Base-by-base conservation (phyloP, 2,329 filamentous ascomycete species). In the Xylaria sp. region DNA sequence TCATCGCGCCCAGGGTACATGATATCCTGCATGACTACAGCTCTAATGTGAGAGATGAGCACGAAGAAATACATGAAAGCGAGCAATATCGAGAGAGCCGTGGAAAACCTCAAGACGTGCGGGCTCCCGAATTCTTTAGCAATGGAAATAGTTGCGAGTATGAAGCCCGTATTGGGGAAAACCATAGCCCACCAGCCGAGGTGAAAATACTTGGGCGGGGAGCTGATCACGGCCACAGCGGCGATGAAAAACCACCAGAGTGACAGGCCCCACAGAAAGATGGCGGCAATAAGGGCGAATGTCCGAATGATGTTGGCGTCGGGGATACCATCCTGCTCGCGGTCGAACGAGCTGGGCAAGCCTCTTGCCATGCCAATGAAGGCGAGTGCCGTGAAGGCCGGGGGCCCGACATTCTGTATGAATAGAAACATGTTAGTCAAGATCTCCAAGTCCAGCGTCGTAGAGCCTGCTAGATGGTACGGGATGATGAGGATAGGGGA, bases 351-450 rank as follows among this genome's bases (percentile, higher is more conserved):
- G 43, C 78, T 75, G 6, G 83, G 82, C 3, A 87, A 73, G 8
- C 81, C 81, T 46, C 83, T 80, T 0, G 88, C 82, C 83, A 91
- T 88, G 48, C 88, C 88, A 37, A 92, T 84, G 40, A 91, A 79
- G 0, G 89, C 89, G 13, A 91, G 78, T 1, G 85, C 86, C 0
- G 89, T 92, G 77, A 91, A 92, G 1, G 87, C 83, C 0, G 89
- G 88, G 1, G 90, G 88, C 0, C 90, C 90, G n/a, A 91, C 89
- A 62, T 87, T 88, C n/a, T n/a, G n/a, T n/a, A n/a, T n/a, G n/a
- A n/a, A n/a, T n/a, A n/a, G n/a, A n/a, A n/a, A n/a, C n/a, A n/a
- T n/a, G n/a, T n/a, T n/a, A n/a, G n/a, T n/a, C n/a, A n/a, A n/a
- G n/a, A n/a, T n/a, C n/a, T n/a, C n/a, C n/a, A n/a, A n/a, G n/a